These are phyloP conservation scores for Colletotrichum sp. DNA, from an alignment of 2,329 filamentous ascomycete species.

Conservation along the genomic window DNA sequence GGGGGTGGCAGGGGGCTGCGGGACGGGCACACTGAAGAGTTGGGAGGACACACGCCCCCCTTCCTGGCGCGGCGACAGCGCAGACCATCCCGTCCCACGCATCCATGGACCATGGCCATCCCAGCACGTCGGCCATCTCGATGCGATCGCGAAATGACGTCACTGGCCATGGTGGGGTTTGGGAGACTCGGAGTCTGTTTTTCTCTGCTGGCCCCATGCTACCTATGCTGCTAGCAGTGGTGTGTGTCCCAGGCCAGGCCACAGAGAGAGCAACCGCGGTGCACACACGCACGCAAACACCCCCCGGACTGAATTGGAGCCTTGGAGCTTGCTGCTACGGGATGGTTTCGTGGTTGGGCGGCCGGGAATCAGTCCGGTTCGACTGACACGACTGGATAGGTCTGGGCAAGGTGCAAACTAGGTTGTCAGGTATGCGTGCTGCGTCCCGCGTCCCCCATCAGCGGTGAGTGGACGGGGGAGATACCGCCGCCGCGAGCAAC, in stretches of 20 bases:
- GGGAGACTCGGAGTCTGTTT: background rate
- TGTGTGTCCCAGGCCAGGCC: background rate
- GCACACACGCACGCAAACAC: background rate
- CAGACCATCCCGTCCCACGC: background rate
- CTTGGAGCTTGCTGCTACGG: background rate
- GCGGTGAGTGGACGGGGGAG: background rate
- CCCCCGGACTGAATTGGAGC: background rate
- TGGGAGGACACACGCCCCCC: background rate
- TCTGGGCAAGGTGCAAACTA: background rate
- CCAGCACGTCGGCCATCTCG: slow-evolving; percentile 16
- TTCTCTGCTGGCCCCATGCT: background rate
- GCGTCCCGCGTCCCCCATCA: background rate
- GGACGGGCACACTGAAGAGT: background rate
- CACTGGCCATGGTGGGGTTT: background rate
- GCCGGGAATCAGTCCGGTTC: background rate
- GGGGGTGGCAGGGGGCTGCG: background rate
- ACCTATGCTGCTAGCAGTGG: background rate
- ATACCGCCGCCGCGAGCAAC: background rate
- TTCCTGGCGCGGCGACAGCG: background rate
- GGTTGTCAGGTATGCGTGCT: background rate
- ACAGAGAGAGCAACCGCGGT: background rate
- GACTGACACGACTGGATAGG: background rate
- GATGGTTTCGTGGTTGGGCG: background rate
- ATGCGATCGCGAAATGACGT: slow-evolving; percentile 18
- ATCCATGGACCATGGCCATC: background rate